phyloP scores from a whole-genome alignment of 768 basidiomycete genomes.

The Candolleomyces efflorescens region DNA sequence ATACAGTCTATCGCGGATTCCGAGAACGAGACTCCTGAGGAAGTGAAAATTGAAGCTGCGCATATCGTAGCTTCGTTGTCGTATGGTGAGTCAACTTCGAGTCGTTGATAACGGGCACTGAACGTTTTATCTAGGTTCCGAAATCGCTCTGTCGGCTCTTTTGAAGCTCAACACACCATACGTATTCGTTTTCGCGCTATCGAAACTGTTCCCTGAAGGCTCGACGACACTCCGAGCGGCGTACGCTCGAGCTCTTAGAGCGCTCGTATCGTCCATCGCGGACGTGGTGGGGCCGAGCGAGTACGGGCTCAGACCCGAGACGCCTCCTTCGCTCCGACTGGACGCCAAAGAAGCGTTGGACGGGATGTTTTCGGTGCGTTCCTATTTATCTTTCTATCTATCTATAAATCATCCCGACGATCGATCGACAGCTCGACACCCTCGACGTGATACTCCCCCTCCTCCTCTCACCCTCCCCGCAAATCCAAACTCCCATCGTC shows the following conservation, averaged over 20 bases:
- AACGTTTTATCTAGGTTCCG: conserved; percentile 43
- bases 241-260: conserved; percentile 58
- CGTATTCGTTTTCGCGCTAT: conserved; percentile 60
- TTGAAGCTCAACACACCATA: conserved; percentile 54
- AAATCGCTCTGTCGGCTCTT: conserved; percentile 54
- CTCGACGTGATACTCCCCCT: conserved; percentile 68
- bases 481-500: conserved; percentile 44
- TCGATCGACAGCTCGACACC: conserved; percentile 41
- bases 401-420: too few relatives aligned
- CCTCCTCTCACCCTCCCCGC: conserved; percentile 25
- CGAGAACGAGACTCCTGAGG: too few relatives aligned
- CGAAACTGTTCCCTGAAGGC: conserved; percentile 38
- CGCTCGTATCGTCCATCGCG: conserved; percentile 54
- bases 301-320: conserved; percentile 54
- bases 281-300: conserved; percentile 67
- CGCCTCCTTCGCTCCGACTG: conserved; percentile 32
- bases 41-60: conserved; percentile 50
- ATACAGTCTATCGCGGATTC: conserved; percentile 38
- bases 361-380: conserved; percentile 54
- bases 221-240: conserved; percentile 45
- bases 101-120: neutral
- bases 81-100: conserved; percentile 43
- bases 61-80: conserved; percentile 72
- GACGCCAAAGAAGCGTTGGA: conserved; percentile 58
- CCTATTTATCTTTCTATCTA: neutral